Base-by-base conservation (phyloP, 129 eudicot genomes). In the Rutidosis leptorrhynchoides region DNA sequence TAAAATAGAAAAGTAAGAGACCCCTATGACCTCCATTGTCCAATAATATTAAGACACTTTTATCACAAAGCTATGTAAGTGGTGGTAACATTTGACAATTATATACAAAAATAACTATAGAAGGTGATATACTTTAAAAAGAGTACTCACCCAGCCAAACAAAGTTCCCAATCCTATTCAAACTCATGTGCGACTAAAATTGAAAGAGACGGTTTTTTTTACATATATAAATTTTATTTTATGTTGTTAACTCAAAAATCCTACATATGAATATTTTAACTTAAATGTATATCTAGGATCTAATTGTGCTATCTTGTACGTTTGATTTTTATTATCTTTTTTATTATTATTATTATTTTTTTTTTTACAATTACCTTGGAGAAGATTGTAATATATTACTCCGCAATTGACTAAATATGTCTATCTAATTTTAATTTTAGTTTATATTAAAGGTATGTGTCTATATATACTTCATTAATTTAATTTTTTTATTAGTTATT, bases 21-120 rank as follows among this genome's bases (percentile, higher is more conserved):
- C 67, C 78, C 30, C 83, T 83, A 68, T 79, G 74, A 19, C 84
- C 87, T 55, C 84, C 74, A 55, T 58, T 62, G 57, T 15, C 88
- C 83, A 55, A 55, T 55, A 16, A 24, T 21, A 55, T 24, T 23
- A 22, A 55, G 32, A 12, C 32, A 55, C 60, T 3, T 11, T 55
- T 54, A 22, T 37, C 7, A 37, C 28, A 10, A 9, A 37, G 37
- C 28, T 3, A 12, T 20, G 53, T 1, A 37, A 20, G 11, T 40
- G 22, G 52, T 62, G 24, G 68, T 24, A 63, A 63, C 26, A 15
- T 37, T 33, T 37, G 54, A 35, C 19, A 40, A 15, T 16, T 63
- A 21, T 63, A 21, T 37, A n/a, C 14, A 21, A 12, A 62, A 63
- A 22, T n/a, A n/a, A 22, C 51, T 37, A 63, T 40, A 63, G 12